Evolutionary conservation across 768 basidiomycete genomes (phyloP).

Genomic region (Psilocybe sp.): DNA sequence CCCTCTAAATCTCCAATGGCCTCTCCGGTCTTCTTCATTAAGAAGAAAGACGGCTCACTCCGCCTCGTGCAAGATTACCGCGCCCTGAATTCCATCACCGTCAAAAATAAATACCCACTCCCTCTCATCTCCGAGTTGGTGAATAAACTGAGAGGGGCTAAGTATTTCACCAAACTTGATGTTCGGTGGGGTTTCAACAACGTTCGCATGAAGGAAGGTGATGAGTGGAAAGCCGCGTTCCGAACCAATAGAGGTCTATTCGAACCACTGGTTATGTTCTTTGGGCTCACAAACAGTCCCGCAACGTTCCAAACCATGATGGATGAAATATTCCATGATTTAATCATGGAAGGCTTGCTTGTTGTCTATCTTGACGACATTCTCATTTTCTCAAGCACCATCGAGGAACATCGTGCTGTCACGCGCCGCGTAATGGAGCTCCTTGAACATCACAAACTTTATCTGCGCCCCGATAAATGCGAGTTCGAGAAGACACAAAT

Average conservation of each 20-base stretch:
- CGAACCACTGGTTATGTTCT: conserved; percentile 33
- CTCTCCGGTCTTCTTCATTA: conserved; percentile 13
- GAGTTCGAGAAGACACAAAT: conserved; percentile 25
- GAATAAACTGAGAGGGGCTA: conserved; percentile 16
- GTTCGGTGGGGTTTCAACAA: conserved; percentile 36
- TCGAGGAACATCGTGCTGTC: conserved; percentile 13
- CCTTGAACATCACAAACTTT: conserved; percentile 30
- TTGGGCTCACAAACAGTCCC: conserved; percentile 30
- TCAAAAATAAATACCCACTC: conserved; percentile 29
- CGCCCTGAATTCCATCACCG: conserved; percentile 26
- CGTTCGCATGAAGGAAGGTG: conserved; percentile 28
- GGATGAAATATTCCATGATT: conserved; percentile 21
- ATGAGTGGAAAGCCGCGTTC: conserved; percentile 40
- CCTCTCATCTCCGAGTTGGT: conserved; percentile 27
- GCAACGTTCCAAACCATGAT: conserved; percentile 36
- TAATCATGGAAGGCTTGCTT: conserved; percentile 33
- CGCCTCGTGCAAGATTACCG: conserved; percentile 25
- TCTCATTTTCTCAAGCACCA: conserved; percentile 23
- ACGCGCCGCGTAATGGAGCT: conserved; percentile 15
- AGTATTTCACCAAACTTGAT: conserved; percentile 34
- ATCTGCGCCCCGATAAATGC: conserved; percentile 35
- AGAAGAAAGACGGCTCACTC: conserved; percentile 17
- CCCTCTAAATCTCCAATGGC: conserved; percentile 13
- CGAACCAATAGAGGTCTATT: conserved; percentile 23
- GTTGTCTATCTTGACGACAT: conserved; percentile 33